Percentiles rank a stretch among this genome's conserved stretches.
Evolutionary conservation across 2,329 filamentous ascomycete genomes (phyloP).

Genomic region (Fusarium veterinarium): DNA sequence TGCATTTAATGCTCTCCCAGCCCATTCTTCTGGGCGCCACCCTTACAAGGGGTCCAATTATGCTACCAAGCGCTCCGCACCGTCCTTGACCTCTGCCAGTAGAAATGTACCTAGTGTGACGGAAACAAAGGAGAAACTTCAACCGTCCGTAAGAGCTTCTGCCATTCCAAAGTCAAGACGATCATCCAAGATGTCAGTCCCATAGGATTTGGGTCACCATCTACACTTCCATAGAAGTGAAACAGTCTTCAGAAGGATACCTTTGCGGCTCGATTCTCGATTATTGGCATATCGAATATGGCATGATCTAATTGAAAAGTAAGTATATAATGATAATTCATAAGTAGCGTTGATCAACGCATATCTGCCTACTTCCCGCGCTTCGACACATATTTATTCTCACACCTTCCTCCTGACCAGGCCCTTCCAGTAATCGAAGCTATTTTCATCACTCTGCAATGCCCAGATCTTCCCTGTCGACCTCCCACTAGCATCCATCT

Average conservation of each 20-base stretch:
- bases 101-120: no score
- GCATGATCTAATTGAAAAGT: not conserved
- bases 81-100: not conserved
- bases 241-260: not conserved
- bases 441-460: slow-evolving; percentile 96
- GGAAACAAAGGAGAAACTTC: accelerated
- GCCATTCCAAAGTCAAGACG: not conserved
- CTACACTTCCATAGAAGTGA: not conserved
- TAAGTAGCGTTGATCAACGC: no score
- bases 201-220: not conserved
- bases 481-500: slow-evolving; percentile 78
- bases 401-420: slow-evolving; percentile 83
- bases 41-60: no score
- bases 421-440: slow-evolving; percentile 96
- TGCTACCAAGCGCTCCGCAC: not conserved
- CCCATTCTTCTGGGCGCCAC: accelerated
- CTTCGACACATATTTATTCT: not conserved
- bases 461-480: slow-evolving; percentile 82
- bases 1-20: not conserved
- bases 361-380: no score
- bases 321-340: accelerated
- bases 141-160: not conserved
- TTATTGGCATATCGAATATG: not conserved
- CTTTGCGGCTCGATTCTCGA: no score
- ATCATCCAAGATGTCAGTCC: accelerated